Evolutionary conservation across 257 asterid genomes (phyloP).

Genomic region (Linaria vulgaris): DNA sequence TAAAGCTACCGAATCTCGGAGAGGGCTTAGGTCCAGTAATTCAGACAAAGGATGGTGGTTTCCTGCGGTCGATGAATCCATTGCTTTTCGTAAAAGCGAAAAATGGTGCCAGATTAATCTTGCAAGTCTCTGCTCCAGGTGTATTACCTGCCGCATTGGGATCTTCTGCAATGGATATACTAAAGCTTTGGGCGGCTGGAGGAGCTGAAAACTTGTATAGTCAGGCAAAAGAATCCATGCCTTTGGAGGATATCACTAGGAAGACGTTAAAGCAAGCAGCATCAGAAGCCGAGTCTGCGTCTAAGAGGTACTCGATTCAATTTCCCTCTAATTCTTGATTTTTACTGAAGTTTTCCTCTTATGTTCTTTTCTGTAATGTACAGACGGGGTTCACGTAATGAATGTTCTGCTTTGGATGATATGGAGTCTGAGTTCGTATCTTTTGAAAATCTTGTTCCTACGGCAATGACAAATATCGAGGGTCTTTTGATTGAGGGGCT

Average conservation of each 20-base stretch:
- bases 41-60: constrained; percentile 50
- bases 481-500: constrained; percentile 71
- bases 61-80: constrained; percentile 67
- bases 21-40: constrained; percentile 65
- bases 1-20: constrained; percentile 49
- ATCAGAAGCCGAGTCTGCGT: constrained; percentile 40
- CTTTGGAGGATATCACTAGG: constrained; percentile 75
- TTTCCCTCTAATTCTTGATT: constrained; percentile 18
- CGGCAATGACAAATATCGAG: constrained; percentile 51
- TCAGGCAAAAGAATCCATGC: constrained; percentile 60
- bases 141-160: constrained; percentile 75
- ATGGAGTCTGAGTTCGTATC: constrained; percentile 45
- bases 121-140: constrained; percentile 68
- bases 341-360: constrained; percentile 16
- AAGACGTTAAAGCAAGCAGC: constrained; percentile 59
- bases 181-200: constrained; percentile 63
- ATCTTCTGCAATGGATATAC: constrained; percentile 46
- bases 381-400: constrained; percentile 35
- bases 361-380: constrained; percentile 11
- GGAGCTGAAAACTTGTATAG: constrained; percentile 64
- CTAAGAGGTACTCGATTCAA: constrained; percentile 47
- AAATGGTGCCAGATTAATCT: constrained; percentile 66
- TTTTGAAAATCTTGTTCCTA: constrained; percentile 59
- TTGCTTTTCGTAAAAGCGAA: constrained; percentile 62
- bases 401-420: constrained; percentile 20